Conservation (phyloP, 176 grass and related monocot genomes). For the Oryza meyeriana region DNA sequence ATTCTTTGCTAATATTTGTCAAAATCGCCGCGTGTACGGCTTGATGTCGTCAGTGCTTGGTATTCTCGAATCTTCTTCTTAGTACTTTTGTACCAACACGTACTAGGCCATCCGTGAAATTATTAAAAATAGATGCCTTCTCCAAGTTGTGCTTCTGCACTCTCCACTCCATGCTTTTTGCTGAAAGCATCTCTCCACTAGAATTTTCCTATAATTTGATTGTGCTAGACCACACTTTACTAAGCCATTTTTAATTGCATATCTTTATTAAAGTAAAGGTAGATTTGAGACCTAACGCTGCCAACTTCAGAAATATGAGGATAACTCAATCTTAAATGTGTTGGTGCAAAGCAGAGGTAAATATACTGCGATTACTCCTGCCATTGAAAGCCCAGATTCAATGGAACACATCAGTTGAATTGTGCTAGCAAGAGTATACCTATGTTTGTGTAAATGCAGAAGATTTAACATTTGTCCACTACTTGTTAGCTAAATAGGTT, state of each 20-base stretch:
- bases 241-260: neutral
- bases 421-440: neutral
- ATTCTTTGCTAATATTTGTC: conserved; percentile 13
- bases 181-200: conserved; percentile 9
- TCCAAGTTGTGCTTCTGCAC: conserved; percentile 21
- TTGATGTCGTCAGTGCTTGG: conserved; percentile 9
- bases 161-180: neutral
- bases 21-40: neutral
- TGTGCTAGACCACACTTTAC: neutral
- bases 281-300: neutral
- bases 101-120: neutral
- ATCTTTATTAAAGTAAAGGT: neutral
- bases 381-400: neutral
- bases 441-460: neutral
- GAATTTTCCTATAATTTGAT: neutral
- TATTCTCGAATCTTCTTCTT: conserved; percentile 11
- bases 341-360: neutral
- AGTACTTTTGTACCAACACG: conserved; percentile 11
- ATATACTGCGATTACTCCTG: neutral
- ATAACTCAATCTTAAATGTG: neutral
- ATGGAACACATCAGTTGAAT: neutral
- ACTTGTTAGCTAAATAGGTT: neutral
- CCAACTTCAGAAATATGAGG: neutral
- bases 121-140: conserved; percentile 13
- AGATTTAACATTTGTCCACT: neutral